These are phyloP conservation scores for Arthrobotrys sphaeroides DNA, from an alignment of 2,329 filamentous ascomycete genomes.

Conservation along the genomic window DNA sequence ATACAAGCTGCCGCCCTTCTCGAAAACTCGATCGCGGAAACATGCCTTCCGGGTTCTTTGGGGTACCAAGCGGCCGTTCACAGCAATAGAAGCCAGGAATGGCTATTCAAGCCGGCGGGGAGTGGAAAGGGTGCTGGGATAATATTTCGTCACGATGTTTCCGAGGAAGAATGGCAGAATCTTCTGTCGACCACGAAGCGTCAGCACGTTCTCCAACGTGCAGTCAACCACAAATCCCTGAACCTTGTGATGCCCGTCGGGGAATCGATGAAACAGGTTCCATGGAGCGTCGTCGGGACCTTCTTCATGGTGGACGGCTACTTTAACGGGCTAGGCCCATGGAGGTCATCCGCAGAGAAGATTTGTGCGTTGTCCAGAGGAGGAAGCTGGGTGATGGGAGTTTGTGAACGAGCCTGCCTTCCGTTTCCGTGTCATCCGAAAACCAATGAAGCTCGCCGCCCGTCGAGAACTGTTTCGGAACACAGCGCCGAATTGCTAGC, in stretches of 20 bases:
- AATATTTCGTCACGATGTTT: constrained; percentile 61
- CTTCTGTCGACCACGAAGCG: background rate
- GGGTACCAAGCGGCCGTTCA: constrained; percentile 54
- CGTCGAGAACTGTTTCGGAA: constrained; percentile 16
- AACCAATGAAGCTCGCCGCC: background rate
- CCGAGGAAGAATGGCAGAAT: constrained; percentile 58
- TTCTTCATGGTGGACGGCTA: constrained; percentile 53
- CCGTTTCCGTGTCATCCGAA: constrained; percentile 34
- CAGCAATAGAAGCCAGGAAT: constrained; percentile 56
- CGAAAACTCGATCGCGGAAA: constrained; percentile 59
- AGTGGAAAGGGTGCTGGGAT: constrained; percentile 63
- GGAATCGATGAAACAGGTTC: background rate
- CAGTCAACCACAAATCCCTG: constrained; percentile 47
- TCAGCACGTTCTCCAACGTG: constrained; percentile 51
- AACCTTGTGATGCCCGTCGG: constrained; percentile 16
- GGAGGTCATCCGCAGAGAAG: constrained; percentile 53
- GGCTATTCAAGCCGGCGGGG: constrained; percentile 62
- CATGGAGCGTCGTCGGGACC: constrained; percentile 54
- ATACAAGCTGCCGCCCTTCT: constrained; percentile 52
- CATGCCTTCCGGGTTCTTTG: constrained; percentile 59
- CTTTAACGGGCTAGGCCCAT: constrained; percentile 47
- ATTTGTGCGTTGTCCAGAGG: constrained; percentile 53
- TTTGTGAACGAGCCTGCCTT: constrained; percentile 32
- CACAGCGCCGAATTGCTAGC: constrained; percentile 3
- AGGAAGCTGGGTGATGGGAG: constrained; percentile 32